Evolutionary conservation across 495 filamentous ascomycete species (phyloP), one percentile per base, ranked within the genome.

Genomic region (Alectoria sarmentosa): DNA sequence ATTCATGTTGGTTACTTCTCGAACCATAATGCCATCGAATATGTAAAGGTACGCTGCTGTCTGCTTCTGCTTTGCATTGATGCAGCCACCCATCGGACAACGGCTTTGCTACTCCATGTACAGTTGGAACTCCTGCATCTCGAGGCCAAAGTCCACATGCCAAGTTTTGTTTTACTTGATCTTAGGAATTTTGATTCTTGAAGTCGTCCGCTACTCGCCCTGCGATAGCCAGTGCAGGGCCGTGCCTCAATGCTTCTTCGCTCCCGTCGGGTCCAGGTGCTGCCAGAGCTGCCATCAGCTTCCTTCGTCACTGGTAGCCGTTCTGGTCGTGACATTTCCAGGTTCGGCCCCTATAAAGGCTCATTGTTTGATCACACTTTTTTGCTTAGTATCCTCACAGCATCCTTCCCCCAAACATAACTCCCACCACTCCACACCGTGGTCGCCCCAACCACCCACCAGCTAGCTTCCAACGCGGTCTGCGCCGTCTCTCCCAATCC

Each of bases 391-490:
- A 93, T 93, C 72, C 86, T 91, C 52, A 93, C 89, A 0, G 89
- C 90, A 69, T 91, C 84, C 69, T 89, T 91, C 63, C 86, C 87
- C 71, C 87, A 91, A 39, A 93, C 76, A 70, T 95, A 95, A 72
- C 88, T 90, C 6, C 90, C 78, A 23, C 90, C 90, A 38, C 89
- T 92, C 90, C 90, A 92, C 19, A 93, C 72, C 1, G 90, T 95
- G 15, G 90, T 95, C 1, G 82, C 81, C 0, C 89, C 90, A 10
- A 95, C 90, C 42, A 91, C 76, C 68, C 90, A 88, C 65, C 86
- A 88, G 44, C 60, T 66, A n/a, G 38, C 28, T 63, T 64, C 65
- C 34, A 69, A 39, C 5, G 49, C 28, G 13, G 32, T 58, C 46
- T 61, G 64, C 39, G 37, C 58, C 21, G 59, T 65, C 19, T 57